Base-by-base conservation (phyloP, 768 basidiomycete species). In the Psilocybe subaeruginosa region DNA sequence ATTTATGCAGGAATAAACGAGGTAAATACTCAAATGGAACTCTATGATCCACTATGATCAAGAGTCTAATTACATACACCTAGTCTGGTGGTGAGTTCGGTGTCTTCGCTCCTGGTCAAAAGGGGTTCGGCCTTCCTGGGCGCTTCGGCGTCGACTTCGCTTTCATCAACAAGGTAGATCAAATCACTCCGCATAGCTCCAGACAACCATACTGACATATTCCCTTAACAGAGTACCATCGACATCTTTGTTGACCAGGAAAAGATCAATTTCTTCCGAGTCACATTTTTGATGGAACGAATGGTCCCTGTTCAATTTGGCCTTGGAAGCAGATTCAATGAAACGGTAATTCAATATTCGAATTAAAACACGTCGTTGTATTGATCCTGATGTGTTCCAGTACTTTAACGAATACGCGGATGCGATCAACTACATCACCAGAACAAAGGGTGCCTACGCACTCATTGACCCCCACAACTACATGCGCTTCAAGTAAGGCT, bases 1-100 rank as follows among this genome's bases (percentile, higher is more conserved):
- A 57, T 82, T 14, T 80, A 78, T 67, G 80, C 78, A 23, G 80
- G 80, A 35, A 75, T 82, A 6, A 81, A 81, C 56, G 78, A 82
- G 74, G 80, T 80, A 56, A 7, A 59, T 33, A 14, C 19, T 31
- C 39, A 19, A 19, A 3, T 23, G 23, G 19, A 59, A 3, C 45
- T 23, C 12, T 39, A 8, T 39, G 2, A 39, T 39, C 37, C 37
- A 39, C 37, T 8, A 14, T 14, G 14, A 39, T 39, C 37, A 39
- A 39, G 14, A 8, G 37, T 39, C 8, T 39, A 39, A 8, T 39
- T 39, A 14, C 37, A 39, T 14, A 8, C 37, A 39, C 11, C 19
- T 56, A 81, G 80, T 82, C 80, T 35, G 80, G 80, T 12, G 80
- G 80, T 1, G 80, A 82, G 66, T 82, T 82, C 63, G 78, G 80